A percentile compares a stretch with the other conserved stretches of the same genome.
Conservation (phyloP, 2,329 filamentous ascomycete genomes). For the Truncatella angustata region DNA sequence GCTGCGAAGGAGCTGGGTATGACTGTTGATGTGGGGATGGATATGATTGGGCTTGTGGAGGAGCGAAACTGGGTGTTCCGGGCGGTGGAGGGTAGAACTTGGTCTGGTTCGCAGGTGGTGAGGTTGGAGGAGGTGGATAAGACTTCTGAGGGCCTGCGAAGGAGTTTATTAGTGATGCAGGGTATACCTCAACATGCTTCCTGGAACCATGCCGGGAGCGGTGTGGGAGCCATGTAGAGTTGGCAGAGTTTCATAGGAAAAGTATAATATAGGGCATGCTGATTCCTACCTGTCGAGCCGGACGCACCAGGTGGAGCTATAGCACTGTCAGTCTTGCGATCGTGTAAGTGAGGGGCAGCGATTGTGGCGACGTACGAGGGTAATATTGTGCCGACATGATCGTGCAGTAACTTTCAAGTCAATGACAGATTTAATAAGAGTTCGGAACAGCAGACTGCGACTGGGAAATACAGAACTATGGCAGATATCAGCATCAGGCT, state of each 20-base stretch:
- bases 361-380: constrained; percentile 38
- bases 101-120: constrained; percentile 43
- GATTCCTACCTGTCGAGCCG: constrained; percentile 28
- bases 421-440: background rate
- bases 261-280: constrained; percentile 13
- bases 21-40: constrained; percentile 30
- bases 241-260: no score
- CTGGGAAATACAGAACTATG: background rate
- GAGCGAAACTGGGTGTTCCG: constrained; percentile 30
- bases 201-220: no score
- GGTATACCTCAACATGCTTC: no score
- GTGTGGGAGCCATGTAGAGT: no score
- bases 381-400: constrained; percentile 46
- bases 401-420: constrained; percentile 6
- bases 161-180: constrained; percentile 11
- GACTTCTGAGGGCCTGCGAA: constrained; percentile 33
- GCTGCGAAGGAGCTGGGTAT: constrained; percentile 22
- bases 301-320: constrained; percentile 41
- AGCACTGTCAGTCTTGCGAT: constrained; percentile 15
- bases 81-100: constrained; percentile 45
- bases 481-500: background rate
- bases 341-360: constrained; percentile 8
- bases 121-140: constrained; percentile 46
- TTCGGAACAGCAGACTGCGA: background rate
- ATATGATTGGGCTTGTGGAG: constrained; percentile 30